These are phyloP conservation scores for Moniliella sp. DNA, from an alignment of 1,284 basidiomycete genomes.

Conservation along the genomic window DNA sequence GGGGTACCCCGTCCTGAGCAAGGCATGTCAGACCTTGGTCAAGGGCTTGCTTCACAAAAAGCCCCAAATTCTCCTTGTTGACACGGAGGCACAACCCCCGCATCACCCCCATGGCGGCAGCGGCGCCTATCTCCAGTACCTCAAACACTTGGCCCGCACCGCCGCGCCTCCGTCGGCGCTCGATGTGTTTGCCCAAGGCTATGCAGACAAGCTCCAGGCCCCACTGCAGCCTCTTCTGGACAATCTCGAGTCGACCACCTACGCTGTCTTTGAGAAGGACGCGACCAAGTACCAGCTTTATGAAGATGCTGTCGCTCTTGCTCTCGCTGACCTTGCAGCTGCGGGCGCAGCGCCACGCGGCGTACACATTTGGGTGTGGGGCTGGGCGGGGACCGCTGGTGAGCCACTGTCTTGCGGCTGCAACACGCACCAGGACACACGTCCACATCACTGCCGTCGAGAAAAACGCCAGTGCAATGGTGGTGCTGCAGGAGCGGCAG, in stretches of 20 bases:
- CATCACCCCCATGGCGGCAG: constrained; percentile 49
- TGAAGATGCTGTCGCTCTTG: constrained; percentile 47
- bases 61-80: constrained; percentile 12
- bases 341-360: constrained; percentile 36
- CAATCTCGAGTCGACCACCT: constrained; percentile 77
- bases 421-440: constrained; percentile 46
- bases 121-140: constrained; percentile 68
- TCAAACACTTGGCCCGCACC: constrained; percentile 25
- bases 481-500: constrained; percentile 23
- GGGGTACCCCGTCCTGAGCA: constrained; percentile 86
- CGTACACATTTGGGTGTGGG: constrained; percentile 45
- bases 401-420: constrained; percentile 58
- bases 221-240: constrained; percentile 90
- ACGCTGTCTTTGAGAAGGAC: constrained; percentile 92
- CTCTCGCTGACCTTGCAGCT: constrained; percentile 2
- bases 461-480: constrained; percentile 19
- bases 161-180: constrained; percentile 17
- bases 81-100: constrained; percentile 12
- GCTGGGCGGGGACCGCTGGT: constrained; percentile 82
- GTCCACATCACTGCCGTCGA: constrained; percentile 53
- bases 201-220: constrained; percentile 83
- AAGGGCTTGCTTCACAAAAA: constrained; percentile 5
- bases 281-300: constrained; percentile 91
- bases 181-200: constrained; percentile 71
- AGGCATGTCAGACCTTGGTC: constrained; percentile 36